Conservation (phyloP, 2,329 filamentous ascomycete genomes). For the Metarhizium sp. region DNA sequence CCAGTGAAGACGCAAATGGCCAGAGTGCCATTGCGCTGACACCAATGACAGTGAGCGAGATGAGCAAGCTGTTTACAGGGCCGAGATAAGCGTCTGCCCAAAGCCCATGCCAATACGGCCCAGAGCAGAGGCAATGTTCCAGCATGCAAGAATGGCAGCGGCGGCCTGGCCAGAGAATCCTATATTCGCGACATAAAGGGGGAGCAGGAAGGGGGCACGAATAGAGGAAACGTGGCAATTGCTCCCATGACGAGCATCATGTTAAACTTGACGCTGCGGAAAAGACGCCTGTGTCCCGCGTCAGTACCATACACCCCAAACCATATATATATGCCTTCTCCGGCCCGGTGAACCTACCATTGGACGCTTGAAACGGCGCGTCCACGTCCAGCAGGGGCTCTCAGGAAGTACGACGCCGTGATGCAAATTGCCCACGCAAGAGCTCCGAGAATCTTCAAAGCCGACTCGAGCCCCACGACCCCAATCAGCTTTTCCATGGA, state of each 20-base stretch:
- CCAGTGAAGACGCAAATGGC: constrained; percentile 17
- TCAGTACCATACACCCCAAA: not conserved
- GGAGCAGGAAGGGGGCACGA: constrained; percentile 18
- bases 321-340: not conserved
- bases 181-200: constrained; percentile 14
- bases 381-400: constrained; percentile 8
- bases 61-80: constrained; percentile 18
- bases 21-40: constrained; percentile 17
- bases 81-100: constrained; percentile 15
- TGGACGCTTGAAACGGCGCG: constrained; percentile 12
- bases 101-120: constrained; percentile 17
- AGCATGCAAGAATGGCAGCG: constrained; percentile 15
- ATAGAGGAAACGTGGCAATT: constrained; percentile 16
- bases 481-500: constrained; percentile 15
- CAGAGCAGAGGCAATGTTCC: constrained; percentile 20
- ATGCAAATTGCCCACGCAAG: constrained; percentile 20
- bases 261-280: constrained; percentile 16
- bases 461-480: constrained; percentile 15
- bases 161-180: constrained; percentile 15
- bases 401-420: constrained; percentile 18
- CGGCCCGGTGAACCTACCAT: constrained; percentile 9
- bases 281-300: constrained; percentile 13
- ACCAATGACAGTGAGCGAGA: constrained; percentile 16
- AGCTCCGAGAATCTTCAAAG: constrained; percentile 17
- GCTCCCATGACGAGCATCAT: constrained; percentile 15